Evolutionary conservation across 2,329 filamentous ascomycete species (phyloP), one percentile per base, ranked within the genome.

Genomic region (Pyrenophora teres): DNA sequence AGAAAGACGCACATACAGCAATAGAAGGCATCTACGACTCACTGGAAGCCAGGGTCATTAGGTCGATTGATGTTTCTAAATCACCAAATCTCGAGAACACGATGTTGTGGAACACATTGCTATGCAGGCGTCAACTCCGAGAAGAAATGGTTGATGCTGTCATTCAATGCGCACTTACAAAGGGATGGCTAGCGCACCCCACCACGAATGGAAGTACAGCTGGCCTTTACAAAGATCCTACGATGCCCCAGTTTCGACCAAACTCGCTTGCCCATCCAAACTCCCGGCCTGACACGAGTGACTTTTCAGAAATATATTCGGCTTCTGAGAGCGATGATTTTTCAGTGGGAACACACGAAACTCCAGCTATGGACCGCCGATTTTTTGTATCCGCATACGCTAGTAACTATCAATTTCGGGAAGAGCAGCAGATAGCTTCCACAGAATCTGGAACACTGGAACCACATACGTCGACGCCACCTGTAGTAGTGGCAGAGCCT

Each of bases 241-340:
- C 86, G 0, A 77, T 89, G 70, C 87, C 87, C 7, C 87, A 89
- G 61, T 88, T 88, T 65, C 80, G 84, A 5, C 86, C 86, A n/a
- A 82, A 87, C 57, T 77, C 72, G 27, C 54, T 59, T 4, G 52
- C 50, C 16, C 19, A 54, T 35, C 16, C 46, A 7, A 30, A 19
- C 15, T 27, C 32, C 5, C 40, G 32, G n/a, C 33, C n/a, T 49
- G 27, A 12, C 40, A 48, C 50, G n/a, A 12, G 30, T 10, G 37
- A 31, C 32, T 39, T 40, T 44, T 31, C 39, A 39, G 25, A 33
- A n/a, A 41, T 39, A 12, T 30, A 31, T 27, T 36, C n/a, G n/a
- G 31, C 18, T 33, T 49, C 50, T 30, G 41, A 55, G 9, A 46
- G 42, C 2, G 54, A 54, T 3, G 48, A 45, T 8, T 54, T 33